Conservation (phyloP, 2,329 filamentous ascomycete genomes). For the Aotearoamyces nothofagi region DNA sequence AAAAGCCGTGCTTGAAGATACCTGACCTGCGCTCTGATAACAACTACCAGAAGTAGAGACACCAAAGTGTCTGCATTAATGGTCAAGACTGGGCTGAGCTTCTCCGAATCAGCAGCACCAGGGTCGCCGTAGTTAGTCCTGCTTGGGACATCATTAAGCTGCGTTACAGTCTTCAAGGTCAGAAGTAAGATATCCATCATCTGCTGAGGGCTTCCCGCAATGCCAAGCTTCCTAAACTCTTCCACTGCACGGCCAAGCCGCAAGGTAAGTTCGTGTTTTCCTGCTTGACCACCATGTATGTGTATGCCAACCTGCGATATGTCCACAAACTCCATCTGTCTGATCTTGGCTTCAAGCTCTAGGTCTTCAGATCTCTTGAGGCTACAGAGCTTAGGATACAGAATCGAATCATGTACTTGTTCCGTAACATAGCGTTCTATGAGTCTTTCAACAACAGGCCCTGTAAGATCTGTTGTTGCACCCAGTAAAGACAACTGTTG, state of each 20-base stretch:
- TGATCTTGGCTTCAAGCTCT: constrained; percentile 77
- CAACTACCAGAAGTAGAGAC: constrained; percentile 76
- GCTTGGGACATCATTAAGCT: constrained; percentile 36
- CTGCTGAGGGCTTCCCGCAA: constrained; percentile 30
- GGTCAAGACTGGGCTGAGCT: constrained; percentile 35
- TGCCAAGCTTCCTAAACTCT: constrained; percentile 78
- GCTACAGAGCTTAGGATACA: constrained; percentile 71
- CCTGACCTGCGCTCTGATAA: constrained; percentile 78
- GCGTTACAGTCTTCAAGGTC: constrained; percentile 65
- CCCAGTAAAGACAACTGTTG: constrained; percentile 85
- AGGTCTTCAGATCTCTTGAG: constrained; percentile 70
- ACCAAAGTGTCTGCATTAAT: constrained; percentile 80
- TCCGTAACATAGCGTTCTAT: constrained; percentile 93
- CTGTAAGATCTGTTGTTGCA: constrained; percentile 85
- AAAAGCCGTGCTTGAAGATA: constrained; percentile 76
- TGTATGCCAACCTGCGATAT: constrained; percentile 86
- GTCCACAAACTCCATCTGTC: constrained; percentile 87
- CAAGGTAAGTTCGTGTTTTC: constrained; percentile 67
- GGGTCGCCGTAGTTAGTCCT: constrained; percentile 11
- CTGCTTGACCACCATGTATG: constrained; percentile 62
- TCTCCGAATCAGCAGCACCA: constrained; percentile 19
- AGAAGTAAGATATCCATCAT: constrained; percentile 22
- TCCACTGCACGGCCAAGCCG: constrained; percentile 69
- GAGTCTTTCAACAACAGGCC: constrained; percentile 78
- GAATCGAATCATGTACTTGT: constrained; percentile 69